Percentiles rank a stretch among this genome's conserved stretches.
Conservation (phyloP, 2,329 filamentous ascomycete genomes). For the Aspergillus alliaceus region DNA sequence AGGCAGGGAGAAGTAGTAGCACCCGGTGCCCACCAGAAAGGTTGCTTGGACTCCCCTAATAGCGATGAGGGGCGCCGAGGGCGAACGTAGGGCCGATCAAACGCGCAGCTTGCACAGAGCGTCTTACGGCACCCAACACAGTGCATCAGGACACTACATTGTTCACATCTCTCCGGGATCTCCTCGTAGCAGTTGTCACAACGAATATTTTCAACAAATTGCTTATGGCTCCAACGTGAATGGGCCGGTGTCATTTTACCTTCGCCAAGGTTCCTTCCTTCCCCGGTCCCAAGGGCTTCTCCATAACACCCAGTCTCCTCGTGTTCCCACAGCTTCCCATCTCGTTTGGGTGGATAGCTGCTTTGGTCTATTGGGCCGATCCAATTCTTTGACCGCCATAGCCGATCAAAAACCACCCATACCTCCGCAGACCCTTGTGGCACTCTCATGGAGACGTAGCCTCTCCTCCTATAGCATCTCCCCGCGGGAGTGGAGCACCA, state of each 20-base stretch:
- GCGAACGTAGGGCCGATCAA: slow-evolving; percentile 52
- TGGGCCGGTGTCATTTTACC: slow-evolving; percentile 57
- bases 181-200: slow-evolving; percentile 56
- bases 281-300: slow-evolving; percentile 54
- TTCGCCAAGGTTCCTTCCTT: slow-evolving; percentile 46
- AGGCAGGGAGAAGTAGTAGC: slow-evolving; percentile 55
- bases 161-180: slow-evolving; percentile 59
- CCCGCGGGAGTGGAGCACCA: slow-evolving; percentile 61
- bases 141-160: slow-evolving; percentile 62
- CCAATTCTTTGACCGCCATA: slow-evolving; percentile 61
- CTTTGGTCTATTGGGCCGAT: slow-evolving; percentile 46
- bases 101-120: slow-evolving; percentile 60
- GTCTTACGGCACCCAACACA: slow-evolving; percentile 62
- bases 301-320: slow-evolving; percentile 55
- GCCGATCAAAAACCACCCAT: slow-evolving; percentile 62
- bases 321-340: slow-evolving; percentile 58
- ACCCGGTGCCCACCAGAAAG: slow-evolving; percentile 62
- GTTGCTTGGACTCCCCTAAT: slow-evolving; percentile 25
- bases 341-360: slow-evolving; percentile 36
- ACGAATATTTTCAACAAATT: slow-evolving; percentile 54
- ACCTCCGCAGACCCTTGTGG: slow-evolving; percentile 58
- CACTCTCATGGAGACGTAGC: slow-evolving; percentile 57
- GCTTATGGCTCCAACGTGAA: slow-evolving; percentile 53
- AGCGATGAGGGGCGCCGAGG: slow-evolving; percentile 13
- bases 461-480: slow-evolving; percentile 56